A percentile compares a stretch with the other conserved stretches of the same genome.
Evolutionary conservation across 768 basidiomycete genomes (phyloP).

Genomic region (Aureoboletus auriporus): DNA sequence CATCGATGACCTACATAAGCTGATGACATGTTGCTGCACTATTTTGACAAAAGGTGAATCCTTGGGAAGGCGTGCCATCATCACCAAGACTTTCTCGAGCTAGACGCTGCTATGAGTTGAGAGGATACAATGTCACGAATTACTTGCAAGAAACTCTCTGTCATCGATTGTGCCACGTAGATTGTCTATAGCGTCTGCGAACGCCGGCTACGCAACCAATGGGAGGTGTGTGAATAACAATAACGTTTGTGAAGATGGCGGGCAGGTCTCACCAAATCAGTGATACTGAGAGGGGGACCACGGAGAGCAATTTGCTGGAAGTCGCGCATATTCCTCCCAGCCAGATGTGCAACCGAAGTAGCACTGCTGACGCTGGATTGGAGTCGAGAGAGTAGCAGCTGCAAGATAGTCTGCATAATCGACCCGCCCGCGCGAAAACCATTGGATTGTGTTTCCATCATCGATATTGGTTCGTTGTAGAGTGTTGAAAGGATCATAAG

Average conservation of each 20-base stretch:
- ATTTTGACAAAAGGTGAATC: constrained; percentile 26
- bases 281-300: constrained; percentile 21
- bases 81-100: constrained; percentile 59
- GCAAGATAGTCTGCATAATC: constrained; percentile 6
- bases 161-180: constrained; percentile 48
- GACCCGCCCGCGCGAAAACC: background rate
- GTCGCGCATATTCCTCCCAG: constrained; percentile 20
- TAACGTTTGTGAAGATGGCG: background rate
- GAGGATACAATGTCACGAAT: background rate
- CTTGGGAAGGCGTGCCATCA: constrained; percentile 53
- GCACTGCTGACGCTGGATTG: constrained; percentile 2
- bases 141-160: constrained; percentile 53
- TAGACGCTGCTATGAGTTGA: constrained; percentile 23
- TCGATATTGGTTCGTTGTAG: background rate
- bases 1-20: constrained; percentile 47
- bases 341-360: background rate
- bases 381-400: constrained; percentile 13
- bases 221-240: background rate
- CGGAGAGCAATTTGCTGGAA: constrained; percentile 26
- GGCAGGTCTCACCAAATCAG: constrained; percentile 26
- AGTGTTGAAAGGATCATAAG: too few species aligned
- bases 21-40: constrained; percentile 50
- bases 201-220: constrained; percentile 38
- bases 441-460: constrained; percentile 3
- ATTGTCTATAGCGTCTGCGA: constrained; percentile 45